Base-by-base conservation (phyloP, 2,329 filamentous ascomycete genomes). In the Xylariaceae sp. region DNA sequence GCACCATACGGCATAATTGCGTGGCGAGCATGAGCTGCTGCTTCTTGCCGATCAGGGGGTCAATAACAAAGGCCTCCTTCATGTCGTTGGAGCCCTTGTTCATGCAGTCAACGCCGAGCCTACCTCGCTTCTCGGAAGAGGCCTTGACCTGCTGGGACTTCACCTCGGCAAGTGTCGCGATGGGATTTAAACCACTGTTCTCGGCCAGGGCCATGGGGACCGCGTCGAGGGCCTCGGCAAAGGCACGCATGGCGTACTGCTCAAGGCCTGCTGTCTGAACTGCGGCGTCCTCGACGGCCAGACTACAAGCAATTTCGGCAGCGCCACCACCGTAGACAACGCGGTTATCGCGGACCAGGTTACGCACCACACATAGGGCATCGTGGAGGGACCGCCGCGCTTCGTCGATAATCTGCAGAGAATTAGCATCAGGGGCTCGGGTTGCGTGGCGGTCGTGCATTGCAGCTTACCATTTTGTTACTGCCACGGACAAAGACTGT, bases 381-480 rank as follows among this genome's bases (percentile, higher is more conserved):
- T 98, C 93, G 65, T 98, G 94, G 44, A 98, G 78, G 37, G 93
- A 97, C 57, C 94, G 83, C 74, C 96, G 96, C 41, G 94, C 94
- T 69, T 98, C 94, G 62, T 98, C 94, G 64, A 98, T 97, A 65
- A 98, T 95, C 87, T 94, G 17, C 22, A n/a, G 13, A 17, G 6
- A 11, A 31, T 26, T 30, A 51, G 49, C 28, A n/a, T 34, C 22
- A 26, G 11, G n/a, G n/a, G n/a, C n/a, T n/a, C n/a, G n/a, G n/a
- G n/a, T n/a, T n/a, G n/a, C n/a, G n/a, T n/a, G n/a, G n/a, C n/a
- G n/a, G n/a, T n/a, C n/a, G n/a, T n/a, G n/a, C n/a, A n/a, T n/a
- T n/a, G n/a, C n/a, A n/a, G n/a, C n/a, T 62, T 68, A 91, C 88
- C 93, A 98, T 98, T 78, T 97, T 98, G 79, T 98, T 98, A 76